Evolutionary conservation across 306 rosid genomes (phyloP).

Genomic region (Ormosia emarginata): DNA sequence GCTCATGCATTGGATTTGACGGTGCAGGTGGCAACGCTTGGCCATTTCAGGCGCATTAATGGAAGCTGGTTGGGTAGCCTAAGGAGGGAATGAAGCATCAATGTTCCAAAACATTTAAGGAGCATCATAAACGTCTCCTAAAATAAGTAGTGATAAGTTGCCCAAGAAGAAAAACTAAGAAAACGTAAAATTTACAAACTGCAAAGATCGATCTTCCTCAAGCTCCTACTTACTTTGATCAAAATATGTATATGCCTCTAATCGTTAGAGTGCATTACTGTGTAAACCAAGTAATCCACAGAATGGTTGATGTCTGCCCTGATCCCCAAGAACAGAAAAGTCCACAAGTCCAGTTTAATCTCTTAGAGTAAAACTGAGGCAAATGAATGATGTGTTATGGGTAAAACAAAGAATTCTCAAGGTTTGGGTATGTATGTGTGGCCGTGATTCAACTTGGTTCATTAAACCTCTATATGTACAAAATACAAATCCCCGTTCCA

Average conservation of each 20-base stretch:
- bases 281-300: not conserved
- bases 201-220: not conserved
- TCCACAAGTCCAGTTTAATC: not conserved
- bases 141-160: not conserved
- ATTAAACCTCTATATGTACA: not conserved
- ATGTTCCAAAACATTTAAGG: too few relatives aligned
- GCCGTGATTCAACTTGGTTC: not conserved
- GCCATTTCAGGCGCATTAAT: too few relatives aligned
- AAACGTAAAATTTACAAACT: not conserved
- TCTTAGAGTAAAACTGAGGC: not conserved
- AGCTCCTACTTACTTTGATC: not conserved
- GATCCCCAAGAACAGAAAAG: not conserved
- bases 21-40: too few relatives aligned
- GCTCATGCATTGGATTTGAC: too few relatives aligned
- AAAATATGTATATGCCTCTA: not conserved
- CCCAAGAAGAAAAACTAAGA: not conserved
- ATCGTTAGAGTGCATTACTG: not conserved
- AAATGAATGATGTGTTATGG: not conserved
- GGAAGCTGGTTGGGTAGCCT: too few relatives aligned
- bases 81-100: too few relatives aligned
- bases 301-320: not conserved
- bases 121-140: too few relatives aligned
- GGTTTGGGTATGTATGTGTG: not conserved
- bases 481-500: not conserved
- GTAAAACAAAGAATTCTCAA: conserved; percentile 3